Evolutionary conservation across 306 rosid genomes (phyloP), one percentile per base, ranked within the genome.

Genomic region (Dalbergia cochinchinensis): DNA sequence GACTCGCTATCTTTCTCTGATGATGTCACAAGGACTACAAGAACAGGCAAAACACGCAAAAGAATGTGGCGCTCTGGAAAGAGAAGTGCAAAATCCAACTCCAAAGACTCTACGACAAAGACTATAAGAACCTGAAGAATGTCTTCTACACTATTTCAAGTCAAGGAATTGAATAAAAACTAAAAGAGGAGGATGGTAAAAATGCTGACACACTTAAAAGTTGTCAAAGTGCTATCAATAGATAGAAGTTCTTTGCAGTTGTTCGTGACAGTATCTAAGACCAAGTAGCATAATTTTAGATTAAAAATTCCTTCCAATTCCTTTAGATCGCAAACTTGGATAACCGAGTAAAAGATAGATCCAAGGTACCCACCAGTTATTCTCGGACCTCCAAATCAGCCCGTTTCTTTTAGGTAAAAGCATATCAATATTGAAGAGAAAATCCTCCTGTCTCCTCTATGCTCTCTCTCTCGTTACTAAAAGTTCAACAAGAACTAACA

Each of bases 1-100:
- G 99, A 95, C 84, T 95, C 99, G 1, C 99, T 95, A 67, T 95
- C 99, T 85, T 95, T 95, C 79, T 95, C 99, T n/a, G 99, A 95
- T 14, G 98, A 91, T 78, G 94, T 92, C 74, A 94, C 96, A 55
- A 92, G 84, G 82, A 95, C 99, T 67, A 92, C 94, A 76, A 95
- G 97, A 88, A 95, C 92, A 47, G 99, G 99, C 89, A 95, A 85
- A 85, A 85, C 90, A 16, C 97, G 97, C 64, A 95, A 87, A 85
- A 95, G 99, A 82, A 86, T 85, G 82, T 95, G 95, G 68, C 98
- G 90, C 88, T 91, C 99, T 69, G 98, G 93, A 81, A 91, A 95
- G 63, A 95, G 88, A 88, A 95, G 97, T 37, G 97, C 92, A 80
- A 95, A 92, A 83, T 95, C 99, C 87, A 95, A 82, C 82, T 95